These are phyloP conservation scores for Rhizoctonia solani DNA, from an alignment of 1,284 basidiomycete genomes.

Conservation along the genomic window DNA sequence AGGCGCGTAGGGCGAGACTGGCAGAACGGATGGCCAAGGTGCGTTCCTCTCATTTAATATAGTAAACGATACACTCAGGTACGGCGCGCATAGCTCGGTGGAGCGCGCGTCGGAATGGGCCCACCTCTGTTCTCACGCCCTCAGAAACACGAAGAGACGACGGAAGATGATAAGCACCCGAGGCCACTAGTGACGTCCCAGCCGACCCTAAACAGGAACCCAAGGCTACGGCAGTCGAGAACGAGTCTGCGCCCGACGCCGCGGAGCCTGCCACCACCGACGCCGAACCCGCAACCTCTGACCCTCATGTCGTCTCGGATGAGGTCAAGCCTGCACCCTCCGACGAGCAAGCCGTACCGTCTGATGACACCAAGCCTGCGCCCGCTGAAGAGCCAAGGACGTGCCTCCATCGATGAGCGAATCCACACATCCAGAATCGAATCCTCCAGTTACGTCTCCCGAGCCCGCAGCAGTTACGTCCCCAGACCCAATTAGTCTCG, in stretches of 20 bases:
- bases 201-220: no score
- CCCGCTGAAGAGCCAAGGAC: background rate
- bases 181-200: no score
- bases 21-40: slow-evolving; percentile 46
- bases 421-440: background rate
- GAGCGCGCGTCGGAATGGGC: slow-evolving; percentile 16
- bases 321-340: background rate
- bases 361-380: slow-evolving; percentile 3
- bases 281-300: background rate
- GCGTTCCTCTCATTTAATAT: no score
- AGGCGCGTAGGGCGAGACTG: slow-evolving; percentile 12
- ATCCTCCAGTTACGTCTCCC: background rate
- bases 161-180: slow-evolving; percentile 45
- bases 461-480: slow-evolving; percentile 19
- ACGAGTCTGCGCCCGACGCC: no score
- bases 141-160: slow-evolving; percentile 29
- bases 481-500: slow-evolving; percentile 6
- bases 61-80: background rate
- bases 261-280: no score
- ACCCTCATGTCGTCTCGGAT: background rate
- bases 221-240: no score
- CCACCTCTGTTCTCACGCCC: slow-evolving; percentile 15
- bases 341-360: background rate
- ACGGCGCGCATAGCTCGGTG: slow-evolving; percentile 44
- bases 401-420: background rate